Percentiles rank a stretch among this genome's conserved stretches.
These are phyloP conservation scores for Primulina huaijiensis DNA, from an alignment of 257 asterid species.

Conservation along the genomic window DNA sequence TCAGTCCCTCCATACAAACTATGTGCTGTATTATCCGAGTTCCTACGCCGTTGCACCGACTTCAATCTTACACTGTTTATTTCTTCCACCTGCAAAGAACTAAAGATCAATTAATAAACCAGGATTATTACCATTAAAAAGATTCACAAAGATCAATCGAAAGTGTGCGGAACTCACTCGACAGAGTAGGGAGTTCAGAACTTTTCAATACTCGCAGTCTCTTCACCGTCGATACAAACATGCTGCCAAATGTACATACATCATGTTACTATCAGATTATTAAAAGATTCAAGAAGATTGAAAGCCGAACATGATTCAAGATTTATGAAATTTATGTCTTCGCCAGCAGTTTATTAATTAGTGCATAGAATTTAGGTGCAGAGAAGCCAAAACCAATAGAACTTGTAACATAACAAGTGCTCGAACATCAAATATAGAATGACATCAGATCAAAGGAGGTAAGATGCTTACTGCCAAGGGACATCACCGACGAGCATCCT, in stretches of 20 bases:
- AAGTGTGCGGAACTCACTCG: constrained; percentile 34
- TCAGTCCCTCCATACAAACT: not conserved
- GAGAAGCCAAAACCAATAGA: constrained; percentile 7
- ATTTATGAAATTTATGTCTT: not conserved
- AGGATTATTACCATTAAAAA: too few relatives aligned
- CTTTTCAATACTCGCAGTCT: constrained; percentile 86
- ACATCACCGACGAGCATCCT: constrained; percentile 99
- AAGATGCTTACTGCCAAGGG: constrained; percentile 93
- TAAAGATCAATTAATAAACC: not conserved
- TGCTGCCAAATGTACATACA: constrained; percentile 42
- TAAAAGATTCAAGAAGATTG: not conserved
- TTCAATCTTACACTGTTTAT: constrained; percentile 42
- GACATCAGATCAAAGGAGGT: constrained; percentile 20
- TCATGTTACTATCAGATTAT: not conserved
- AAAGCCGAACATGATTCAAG: too few relatives aligned
- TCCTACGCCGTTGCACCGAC: not conserved
- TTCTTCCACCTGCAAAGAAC: constrained; percentile 44
- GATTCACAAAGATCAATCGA: not conserved
- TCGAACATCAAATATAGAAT: not conserved
- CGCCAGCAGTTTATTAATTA: not conserved
- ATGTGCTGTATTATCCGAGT: too few relatives aligned
- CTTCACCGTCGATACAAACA: constrained; percentile 85
- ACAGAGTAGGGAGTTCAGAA: constrained; percentile 63
- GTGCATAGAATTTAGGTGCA: not conserved
- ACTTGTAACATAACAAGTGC: not conserved